A percentile compares a stretch with the other conserved stretches of the same genome.
phyloP scores from a whole-genome alignment of 768 basidiomycete species.

The Gelatoporia subvermispora region DNA sequence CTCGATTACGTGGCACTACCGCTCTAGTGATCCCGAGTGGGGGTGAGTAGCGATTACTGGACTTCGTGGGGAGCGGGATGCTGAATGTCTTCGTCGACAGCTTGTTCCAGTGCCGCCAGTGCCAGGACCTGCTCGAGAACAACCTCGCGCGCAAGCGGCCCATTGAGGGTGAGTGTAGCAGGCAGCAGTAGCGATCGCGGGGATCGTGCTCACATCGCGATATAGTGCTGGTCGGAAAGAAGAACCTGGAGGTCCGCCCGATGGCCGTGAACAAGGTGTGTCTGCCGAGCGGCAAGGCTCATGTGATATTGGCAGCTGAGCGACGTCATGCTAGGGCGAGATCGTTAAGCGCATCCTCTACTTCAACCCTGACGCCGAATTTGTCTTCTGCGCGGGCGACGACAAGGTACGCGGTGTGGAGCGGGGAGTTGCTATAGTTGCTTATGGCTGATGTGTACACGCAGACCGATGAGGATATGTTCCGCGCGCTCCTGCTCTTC shows the following conservation, averaged over 20 bases:
- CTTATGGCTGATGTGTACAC: background rate
- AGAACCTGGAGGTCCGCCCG: slow-evolving; percentile 96
- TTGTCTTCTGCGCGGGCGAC: slow-evolving; percentile 96
- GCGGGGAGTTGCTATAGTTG: background rate
- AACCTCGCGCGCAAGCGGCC: slow-evolving; percentile 89
- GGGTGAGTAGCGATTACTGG: slow-evolving; percentile 49
- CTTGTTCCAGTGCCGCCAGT: slow-evolving; percentile 92
- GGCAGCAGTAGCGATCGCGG: background rate
- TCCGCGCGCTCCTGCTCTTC: slow-evolving; percentile 78
- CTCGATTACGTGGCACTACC: slow-evolving; percentile 97
- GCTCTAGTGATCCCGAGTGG: slow-evolving; percentile 91
- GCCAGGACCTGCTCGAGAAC: slow-evolving; percentile 93
- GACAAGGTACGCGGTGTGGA: slow-evolving; percentile 64
- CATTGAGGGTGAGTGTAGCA: slow-evolving; percentile 66
- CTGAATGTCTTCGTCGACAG: slow-evolving; percentile 29
- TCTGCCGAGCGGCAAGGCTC: background rate
- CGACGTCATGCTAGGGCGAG: slow-evolving; percentile 54
- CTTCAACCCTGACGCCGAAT: slow-evolving; percentile 89
- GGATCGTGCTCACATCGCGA: background rate
- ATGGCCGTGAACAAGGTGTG: slow-evolving; percentile 86
- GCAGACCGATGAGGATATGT: slow-evolving; percentile 99
- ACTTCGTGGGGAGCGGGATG: background rate
- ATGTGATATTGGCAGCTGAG: background rate
- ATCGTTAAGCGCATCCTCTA: slow-evolving; percentile 94
- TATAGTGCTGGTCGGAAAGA: slow-evolving; percentile 90